These are phyloP conservation scores for Tylopilus intermedius DNA, from an alignment of 768 basidiomycete species.

Conservation along the genomic window DNA sequence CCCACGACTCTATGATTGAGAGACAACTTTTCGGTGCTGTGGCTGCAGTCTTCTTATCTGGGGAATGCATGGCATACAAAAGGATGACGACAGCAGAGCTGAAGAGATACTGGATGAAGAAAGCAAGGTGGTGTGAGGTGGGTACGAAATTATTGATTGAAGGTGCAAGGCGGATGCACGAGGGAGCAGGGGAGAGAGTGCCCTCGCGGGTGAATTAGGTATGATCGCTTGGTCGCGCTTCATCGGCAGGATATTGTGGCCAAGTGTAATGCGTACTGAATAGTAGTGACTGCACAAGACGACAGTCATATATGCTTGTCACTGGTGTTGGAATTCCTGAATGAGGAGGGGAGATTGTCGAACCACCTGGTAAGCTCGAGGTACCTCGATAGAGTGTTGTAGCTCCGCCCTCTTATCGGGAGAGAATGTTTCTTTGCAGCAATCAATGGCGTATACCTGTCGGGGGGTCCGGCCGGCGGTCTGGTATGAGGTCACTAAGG, in stretches of 20 bases:
- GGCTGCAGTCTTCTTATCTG: constrained; percentile 57
- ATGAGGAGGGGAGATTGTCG: constrained; percentile 65
- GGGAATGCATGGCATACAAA: constrained; percentile 79
- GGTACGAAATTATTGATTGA: constrained; percentile 82
- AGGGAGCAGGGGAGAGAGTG: constrained; percentile 74
- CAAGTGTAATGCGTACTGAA: constrained; percentile 79
- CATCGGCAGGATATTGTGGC: constrained; percentile 82
- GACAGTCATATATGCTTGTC: constrained; percentile 84
- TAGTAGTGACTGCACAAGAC: constrained; percentile 88
- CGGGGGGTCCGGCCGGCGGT: constrained; percentile 80
- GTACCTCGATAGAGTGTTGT: constrained; percentile 75
- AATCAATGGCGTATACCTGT: constrained; percentile 78
- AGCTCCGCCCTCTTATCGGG: constrained; percentile 70
- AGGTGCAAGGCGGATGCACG: constrained; percentile 79
- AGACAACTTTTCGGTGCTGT: constrained; percentile 70
- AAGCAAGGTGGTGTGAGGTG: constrained; percentile 80
- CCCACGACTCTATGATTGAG: constrained; percentile 70
- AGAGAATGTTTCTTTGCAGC: constrained; percentile 67
- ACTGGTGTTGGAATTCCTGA: constrained; percentile 69
- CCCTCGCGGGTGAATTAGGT: constrained; percentile 72
- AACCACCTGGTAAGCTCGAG: constrained; percentile 78
- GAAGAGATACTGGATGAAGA: constrained; percentile 87
- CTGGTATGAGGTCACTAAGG: constrained; percentile 73
- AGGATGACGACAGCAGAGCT: constrained; percentile 84
- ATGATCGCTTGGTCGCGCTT: constrained; percentile 64